Percentiles rank a stretch among this genome's conserved stretches.
Evolutionary conservation across 164 flowering plant genomes (phyloP).

Genomic region (Nymphaea thermarum): DNA sequence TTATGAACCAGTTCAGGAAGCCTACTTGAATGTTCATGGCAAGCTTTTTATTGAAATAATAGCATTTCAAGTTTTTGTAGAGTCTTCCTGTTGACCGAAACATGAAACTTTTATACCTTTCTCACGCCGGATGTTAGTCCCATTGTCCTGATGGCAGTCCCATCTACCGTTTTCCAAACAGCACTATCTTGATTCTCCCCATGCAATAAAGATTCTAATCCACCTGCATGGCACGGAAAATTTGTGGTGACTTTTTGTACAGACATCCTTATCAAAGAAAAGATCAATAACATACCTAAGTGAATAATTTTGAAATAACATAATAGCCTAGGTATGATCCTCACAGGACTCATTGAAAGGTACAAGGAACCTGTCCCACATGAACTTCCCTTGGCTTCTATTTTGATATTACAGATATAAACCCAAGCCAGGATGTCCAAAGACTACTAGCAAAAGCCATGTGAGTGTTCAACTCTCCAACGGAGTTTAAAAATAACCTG

Average conservation of each 20-base stretch:
- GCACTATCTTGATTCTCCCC: constrained; percentile 18
- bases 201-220: constrained; percentile 9
- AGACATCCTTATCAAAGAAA: not conserved
- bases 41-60: no score
- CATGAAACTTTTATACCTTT: constrained; percentile 38
- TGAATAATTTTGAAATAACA: not conserved
- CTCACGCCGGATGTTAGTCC: constrained; percentile 94
- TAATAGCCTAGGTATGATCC: not conserved
- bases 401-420: no score
- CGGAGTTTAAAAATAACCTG: no score
- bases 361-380: no score
- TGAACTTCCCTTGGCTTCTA: no score
- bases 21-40: no score
- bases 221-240: constrained; percentile 30
- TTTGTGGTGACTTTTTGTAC: not conserved
- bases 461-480: no score
- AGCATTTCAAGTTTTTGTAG: no score
- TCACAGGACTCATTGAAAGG: no score
- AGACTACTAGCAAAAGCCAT: no score
- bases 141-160: constrained; percentile 42
- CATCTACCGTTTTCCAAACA: constrained; percentile 52
- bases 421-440: no score
- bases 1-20: no score
- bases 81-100: not conserved
- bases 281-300: not conserved